A percentile compares a stretch with the other conserved stretches of the same genome.
Evolutionary conservation across 148 eudicot species (phyloP).

Genomic region (Rhododendron griersonianum): DNA sequence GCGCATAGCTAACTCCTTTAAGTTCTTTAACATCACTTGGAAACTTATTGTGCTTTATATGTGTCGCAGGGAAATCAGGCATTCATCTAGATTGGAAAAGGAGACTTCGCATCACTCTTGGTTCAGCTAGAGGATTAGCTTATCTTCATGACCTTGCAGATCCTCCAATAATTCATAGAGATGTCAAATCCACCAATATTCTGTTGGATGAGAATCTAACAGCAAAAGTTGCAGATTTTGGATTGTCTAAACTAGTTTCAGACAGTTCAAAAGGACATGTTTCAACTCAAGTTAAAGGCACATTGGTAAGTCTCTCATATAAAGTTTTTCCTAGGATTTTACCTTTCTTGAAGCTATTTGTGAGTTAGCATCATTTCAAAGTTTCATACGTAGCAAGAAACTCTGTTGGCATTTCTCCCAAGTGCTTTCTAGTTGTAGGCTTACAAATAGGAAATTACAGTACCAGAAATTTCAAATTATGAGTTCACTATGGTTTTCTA

Average conservation of each 20-base stretch:
- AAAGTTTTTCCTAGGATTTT: background rate
- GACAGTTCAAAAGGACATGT: slow-evolving; percentile 67
- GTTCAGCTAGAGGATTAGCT: slow-evolving; percentile 89
- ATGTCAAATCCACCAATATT: slow-evolving; percentile 87
- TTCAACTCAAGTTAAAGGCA: slow-evolving; percentile 98
- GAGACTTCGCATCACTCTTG: slow-evolving; percentile 75
- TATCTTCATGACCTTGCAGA: slow-evolving; percentile 89
- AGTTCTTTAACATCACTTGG: background rate
- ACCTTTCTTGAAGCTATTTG: background rate
- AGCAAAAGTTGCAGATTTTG: slow-evolving; percentile 94
- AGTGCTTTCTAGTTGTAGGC: background rate
- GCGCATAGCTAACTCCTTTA: background rate
- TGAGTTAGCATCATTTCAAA: background rate
- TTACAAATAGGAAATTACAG: background rate
- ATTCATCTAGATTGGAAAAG: slow-evolving; percentile 85
- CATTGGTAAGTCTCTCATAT: slow-evolving; percentile 33
- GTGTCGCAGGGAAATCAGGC: slow-evolving; percentile 63
- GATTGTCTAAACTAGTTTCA: slow-evolving; percentile 77
- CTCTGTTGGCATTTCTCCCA: background rate
- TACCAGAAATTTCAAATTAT: background rate
- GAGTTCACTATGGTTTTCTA: background rate
- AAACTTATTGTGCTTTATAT: background rate
- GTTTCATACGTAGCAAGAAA: background rate
- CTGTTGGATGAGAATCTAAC: slow-evolving; percentile 73
- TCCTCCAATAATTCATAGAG: slow-evolving; percentile 94